These are phyloP conservation scores for Acrasis kona DNA, from an alignment of 78 protist species.

Conservation along the genomic window DNA sequence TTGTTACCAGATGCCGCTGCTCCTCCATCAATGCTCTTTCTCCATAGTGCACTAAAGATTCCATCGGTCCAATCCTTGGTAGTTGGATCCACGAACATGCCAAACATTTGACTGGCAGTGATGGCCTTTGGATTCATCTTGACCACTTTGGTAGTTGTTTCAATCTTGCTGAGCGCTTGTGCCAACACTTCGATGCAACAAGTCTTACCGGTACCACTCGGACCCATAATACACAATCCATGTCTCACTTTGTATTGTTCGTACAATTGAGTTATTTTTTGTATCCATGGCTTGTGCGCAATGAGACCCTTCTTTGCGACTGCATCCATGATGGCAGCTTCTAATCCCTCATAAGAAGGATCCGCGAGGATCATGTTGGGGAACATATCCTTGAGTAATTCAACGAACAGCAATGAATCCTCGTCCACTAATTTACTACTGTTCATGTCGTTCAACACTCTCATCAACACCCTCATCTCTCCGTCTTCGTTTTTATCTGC, in stretches of 20 bases:
- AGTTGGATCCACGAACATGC: slow-evolving; percentile 44
- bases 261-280: slow-evolving; percentile 59
- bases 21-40: too few relatives aligned
- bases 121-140: slow-evolving; percentile 81
- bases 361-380: slow-evolving; percentile 35
- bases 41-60: slow-evolving; percentile 63
- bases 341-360: slow-evolving; percentile 25
- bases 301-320: slow-evolving; percentile 14
- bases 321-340: slow-evolving; percentile 21
- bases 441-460: slow-evolving; percentile 74
- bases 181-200: slow-evolving; percentile 12
- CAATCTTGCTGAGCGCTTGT: slow-evolving; percentile 23
- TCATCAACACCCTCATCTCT: slow-evolving; percentile 47
- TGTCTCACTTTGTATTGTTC: slow-evolving; percentile 61
- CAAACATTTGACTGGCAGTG: slow-evolving; percentile 70
- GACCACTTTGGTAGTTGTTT: slow-evolving; percentile 19
- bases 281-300: slow-evolving; percentile 17
- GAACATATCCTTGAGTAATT: slow-evolving; percentile 70
- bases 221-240: slow-evolving; percentile 68
- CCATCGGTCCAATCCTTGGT: slow-evolving; percentile 83
- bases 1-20: slow-evolving; percentile 6
- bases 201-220: slow-evolving; percentile 56
- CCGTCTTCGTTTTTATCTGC: not conserved
- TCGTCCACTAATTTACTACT: slow-evolving; percentile 70
- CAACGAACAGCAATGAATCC: slow-evolving; percentile 68